A percentile compares a stretch with the other conserved stretches of the same genome.
Evolutionary conservation across 495 filamentous ascomycete genomes (phyloP).

Genomic region (Hypoxylon crocopeplum): DNA sequence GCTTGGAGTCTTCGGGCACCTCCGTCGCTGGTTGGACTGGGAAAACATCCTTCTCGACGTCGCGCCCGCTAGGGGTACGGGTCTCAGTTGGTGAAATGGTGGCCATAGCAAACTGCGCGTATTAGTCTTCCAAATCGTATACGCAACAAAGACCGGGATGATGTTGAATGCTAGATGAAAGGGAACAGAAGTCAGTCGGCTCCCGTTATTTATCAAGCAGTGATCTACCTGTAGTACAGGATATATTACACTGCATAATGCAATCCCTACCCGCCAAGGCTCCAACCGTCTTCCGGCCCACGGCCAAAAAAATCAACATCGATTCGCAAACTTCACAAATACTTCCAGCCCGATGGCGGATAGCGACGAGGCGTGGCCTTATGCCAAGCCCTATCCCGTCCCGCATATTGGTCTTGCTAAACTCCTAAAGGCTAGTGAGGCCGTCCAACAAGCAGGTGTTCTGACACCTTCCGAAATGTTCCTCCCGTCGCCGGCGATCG

Average conservation of each 20-base stretch:
- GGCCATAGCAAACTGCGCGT: constrained; percentile 1
- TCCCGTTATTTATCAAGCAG: no score
- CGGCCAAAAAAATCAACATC: not conserved
- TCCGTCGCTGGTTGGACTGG: constrained; percentile 10
- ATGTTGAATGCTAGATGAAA: no score
- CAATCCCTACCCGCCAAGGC: constrained; percentile 1
- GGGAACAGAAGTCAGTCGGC: no score
- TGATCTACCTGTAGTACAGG: not conserved
- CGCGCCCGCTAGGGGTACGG: constrained; percentile 10
- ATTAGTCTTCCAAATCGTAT: not conserved
- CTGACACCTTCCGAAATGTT: constrained; percentile 17
- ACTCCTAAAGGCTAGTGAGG: not conserved
- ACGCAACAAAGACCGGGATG: not conserved
- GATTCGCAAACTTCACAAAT: not conserved
- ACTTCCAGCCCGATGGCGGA: not conserved
- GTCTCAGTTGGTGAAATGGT: not conserved
- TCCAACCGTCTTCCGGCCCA: not conserved
- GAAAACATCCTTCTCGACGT: constrained; percentile 21
- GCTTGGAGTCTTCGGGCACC: constrained; percentile 24
- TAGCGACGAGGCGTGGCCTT: constrained; percentile 1
- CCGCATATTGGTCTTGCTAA: not conserved
- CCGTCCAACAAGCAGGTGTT: not conserved
- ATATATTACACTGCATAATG: not conserved
- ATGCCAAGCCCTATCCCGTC: not conserved
- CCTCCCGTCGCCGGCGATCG: constrained; percentile 10